Evolutionary conservation across 352 stramenopile genomes (phyloP).

Genomic region (Globisporangium carolinianum): DNA sequence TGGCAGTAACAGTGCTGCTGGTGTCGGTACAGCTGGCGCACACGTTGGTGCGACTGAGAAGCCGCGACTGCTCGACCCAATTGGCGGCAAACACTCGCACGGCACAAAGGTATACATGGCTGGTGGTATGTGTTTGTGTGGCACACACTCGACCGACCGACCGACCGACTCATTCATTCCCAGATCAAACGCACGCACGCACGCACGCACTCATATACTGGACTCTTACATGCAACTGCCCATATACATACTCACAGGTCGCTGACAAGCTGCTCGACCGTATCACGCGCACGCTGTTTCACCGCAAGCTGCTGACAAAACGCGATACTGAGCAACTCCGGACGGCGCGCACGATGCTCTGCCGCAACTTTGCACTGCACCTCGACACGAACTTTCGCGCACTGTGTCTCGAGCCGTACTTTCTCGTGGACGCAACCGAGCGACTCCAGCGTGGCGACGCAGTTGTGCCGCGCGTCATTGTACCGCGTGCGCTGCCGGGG

Average conservation of each 20-base stretch:
- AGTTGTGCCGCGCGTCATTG: slow-evolving; percentile 38
- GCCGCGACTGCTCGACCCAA: slow-evolving; percentile 36
- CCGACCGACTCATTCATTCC: no score
- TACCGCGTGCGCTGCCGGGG: slow-evolving; percentile 31
- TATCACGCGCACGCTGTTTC: slow-evolving; percentile 32
- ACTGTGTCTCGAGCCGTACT: slow-evolving; percentile 55
- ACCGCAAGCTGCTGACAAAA: slow-evolving; percentile 38
- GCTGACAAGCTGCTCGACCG: slow-evolving; percentile 52
- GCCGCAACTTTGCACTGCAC: slow-evolving; percentile 44
- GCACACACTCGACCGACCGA: no score
- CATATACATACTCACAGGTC: slow-evolving; percentile 19
- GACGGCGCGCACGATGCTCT: slow-evolving; percentile 48
- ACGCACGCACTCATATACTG: not conserved
- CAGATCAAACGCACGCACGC: not conserved
- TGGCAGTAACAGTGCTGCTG: not conserved
- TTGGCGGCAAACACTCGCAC: slow-evolving; percentile 28
- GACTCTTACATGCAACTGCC: no score
- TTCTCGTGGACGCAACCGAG: slow-evolving; percentile 13
- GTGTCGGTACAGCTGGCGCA: not conserved
- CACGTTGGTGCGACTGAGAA: not conserved
- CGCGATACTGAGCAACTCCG: slow-evolving; percentile 39
- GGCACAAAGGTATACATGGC: slow-evolving; percentile 44
- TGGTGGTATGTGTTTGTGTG: no score
- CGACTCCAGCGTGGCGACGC: slow-evolving; percentile 15
- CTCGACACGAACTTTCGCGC: slow-evolving; percentile 50